Percentiles rank a stretch among this genome's conserved stretches.
Evolutionary conservation across 2,329 filamentous ascomycete genomes (phyloP).

Genomic region (Hypoxylon sp.): DNA sequence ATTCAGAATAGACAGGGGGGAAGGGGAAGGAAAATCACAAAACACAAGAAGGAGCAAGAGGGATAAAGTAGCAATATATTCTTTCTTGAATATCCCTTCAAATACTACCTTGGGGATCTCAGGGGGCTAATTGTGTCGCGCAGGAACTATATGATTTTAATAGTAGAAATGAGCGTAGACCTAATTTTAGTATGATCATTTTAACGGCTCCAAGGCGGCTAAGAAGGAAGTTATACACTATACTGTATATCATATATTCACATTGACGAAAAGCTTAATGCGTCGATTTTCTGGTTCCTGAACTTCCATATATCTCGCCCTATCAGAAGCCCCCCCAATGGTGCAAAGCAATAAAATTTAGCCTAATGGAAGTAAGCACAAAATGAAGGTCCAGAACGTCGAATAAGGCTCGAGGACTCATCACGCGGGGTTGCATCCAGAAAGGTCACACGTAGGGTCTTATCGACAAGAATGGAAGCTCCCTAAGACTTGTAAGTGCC

Average conservation of each 20-base stretch:
- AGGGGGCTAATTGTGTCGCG: background rate
- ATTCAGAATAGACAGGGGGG: background rate
- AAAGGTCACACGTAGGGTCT: slow-evolving; percentile 27
- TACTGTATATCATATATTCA: slow-evolving; percentile 26
- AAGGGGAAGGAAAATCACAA: background rate
- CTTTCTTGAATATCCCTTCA: background rate
- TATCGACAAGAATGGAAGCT: slow-evolving; percentile 21
- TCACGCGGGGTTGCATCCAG: slow-evolving; percentile 25
- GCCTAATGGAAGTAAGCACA: slow-evolving; percentile 30
- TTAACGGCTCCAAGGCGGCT: background rate
- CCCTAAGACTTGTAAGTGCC: slow-evolving; percentile 30
- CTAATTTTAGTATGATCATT: slow-evolving; percentile 16
- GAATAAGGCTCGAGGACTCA: background rate
- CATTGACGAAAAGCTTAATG: background rate
- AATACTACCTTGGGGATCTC: slow-evolving; percentile 2
- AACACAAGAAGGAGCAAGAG: background rate
- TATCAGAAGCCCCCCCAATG: slow-evolving; percentile 36
- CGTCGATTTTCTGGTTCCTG: slow-evolving; percentile 7
- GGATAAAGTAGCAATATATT: background rate
- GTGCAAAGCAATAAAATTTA: slow-evolving; percentile 38
- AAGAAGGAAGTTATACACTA: slow-evolving; percentile 12
- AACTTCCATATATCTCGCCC: slow-evolving; percentile 4
- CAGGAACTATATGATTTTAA: background rate
- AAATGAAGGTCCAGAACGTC: slow-evolving; percentile 14
- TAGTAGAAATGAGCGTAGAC: background rate